Evolutionary conservation across 1,284 basidiomycete species (phyloP).

Genomic region (Termitomyces sp.): DNA sequence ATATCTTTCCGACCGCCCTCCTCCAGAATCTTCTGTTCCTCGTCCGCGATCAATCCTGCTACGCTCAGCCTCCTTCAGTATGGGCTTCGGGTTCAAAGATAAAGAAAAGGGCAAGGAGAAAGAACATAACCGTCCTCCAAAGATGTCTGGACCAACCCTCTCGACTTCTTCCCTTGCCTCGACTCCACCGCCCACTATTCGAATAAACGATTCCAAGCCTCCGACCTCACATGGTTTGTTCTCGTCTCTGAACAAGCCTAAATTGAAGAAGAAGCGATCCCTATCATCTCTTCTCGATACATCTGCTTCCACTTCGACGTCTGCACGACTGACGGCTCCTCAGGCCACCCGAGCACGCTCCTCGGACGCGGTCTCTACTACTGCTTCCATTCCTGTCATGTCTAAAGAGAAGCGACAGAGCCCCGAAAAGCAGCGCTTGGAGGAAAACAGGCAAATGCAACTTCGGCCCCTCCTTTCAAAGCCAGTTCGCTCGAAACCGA

Average conservation of each 20-base stretch:
- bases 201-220: slow-evolving; percentile 13
- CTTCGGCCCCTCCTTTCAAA: slow-evolving; percentile 1
- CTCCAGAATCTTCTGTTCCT: slow-evolving; percentile 8
- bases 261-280: slow-evolving; percentile 32
- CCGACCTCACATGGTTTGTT: slow-evolving; percentile 18
- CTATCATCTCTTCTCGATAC: slow-evolving; percentile 27
- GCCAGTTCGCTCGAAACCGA: slow-evolving; percentile 13
- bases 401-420: slow-evolving; percentile 7
- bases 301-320: slow-evolving; percentile 9
- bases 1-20: slow-evolving; percentile 13
- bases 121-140: slow-evolving; percentile 11
- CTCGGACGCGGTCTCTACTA: slow-evolving; percentile 7
- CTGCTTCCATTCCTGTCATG: not conserved
- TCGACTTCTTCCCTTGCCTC: not conserved
- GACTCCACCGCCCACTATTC: slow-evolving; percentile 5
- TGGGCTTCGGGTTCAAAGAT: slow-evolving; percentile 30
- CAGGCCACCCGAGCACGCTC: slow-evolving; percentile 12
- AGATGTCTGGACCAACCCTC: slow-evolving; percentile 6
- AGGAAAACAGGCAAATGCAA: slow-evolving; percentile 12
- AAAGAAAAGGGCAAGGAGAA: slow-evolving; percentile 21
- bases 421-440: slow-evolving; percentile 7
- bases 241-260: slow-evolving; percentile 15
- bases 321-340: slow-evolving; percentile 5
- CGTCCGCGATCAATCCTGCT: slow-evolving; percentile 17
- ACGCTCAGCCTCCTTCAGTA: slow-evolving; percentile 21